These are phyloP conservation scores for Thraustotheca clavata DNA, from an alignment of 352 stramenopile genomes.

Conservation along the genomic window DNA sequence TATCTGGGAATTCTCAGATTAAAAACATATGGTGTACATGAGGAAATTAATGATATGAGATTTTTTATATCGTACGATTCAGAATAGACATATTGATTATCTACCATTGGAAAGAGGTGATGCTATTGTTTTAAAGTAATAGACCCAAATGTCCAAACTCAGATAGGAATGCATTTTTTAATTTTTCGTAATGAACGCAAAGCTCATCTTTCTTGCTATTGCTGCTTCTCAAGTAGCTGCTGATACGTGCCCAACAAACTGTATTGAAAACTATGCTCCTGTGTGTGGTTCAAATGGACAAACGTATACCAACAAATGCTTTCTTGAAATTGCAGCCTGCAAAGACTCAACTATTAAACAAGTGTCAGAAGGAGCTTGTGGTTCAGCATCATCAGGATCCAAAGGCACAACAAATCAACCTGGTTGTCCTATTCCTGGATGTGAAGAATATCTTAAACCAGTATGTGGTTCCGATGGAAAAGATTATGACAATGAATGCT, in stretches of 20 bases:
- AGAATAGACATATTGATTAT: too few species aligned
- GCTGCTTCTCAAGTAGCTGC: neutral
- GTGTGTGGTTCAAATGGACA: conserved; percentile 14
- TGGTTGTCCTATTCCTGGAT: neutral
- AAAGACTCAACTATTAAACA: neutral
- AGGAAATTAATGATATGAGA: too few species aligned
- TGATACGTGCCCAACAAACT: conserved; percentile 13
- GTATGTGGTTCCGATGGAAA: neutral
- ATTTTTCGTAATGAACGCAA: neutral
- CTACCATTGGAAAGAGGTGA: too few species aligned
- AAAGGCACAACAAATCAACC: neutral
- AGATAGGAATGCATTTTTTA: too few species aligned
- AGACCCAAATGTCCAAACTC: too few species aligned
- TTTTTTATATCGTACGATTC: too few species aligned
- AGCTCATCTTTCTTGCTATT: neutral
- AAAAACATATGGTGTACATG: too few species aligned
- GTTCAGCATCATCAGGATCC: neutral
- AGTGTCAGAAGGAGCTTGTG: neutral
- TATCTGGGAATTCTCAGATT: too few species aligned
- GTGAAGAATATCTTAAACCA: neutral
- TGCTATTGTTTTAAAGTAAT: too few species aligned
- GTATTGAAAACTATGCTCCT: conserved; percentile 26
- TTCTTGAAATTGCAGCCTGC: neutral
- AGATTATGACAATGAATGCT: conserved; percentile 8
- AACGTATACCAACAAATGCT: conserved; percentile 12